phyloP scores from a whole-genome alignment of 257 asterid genomes.

The Thymus quinquecostatus region DNA sequence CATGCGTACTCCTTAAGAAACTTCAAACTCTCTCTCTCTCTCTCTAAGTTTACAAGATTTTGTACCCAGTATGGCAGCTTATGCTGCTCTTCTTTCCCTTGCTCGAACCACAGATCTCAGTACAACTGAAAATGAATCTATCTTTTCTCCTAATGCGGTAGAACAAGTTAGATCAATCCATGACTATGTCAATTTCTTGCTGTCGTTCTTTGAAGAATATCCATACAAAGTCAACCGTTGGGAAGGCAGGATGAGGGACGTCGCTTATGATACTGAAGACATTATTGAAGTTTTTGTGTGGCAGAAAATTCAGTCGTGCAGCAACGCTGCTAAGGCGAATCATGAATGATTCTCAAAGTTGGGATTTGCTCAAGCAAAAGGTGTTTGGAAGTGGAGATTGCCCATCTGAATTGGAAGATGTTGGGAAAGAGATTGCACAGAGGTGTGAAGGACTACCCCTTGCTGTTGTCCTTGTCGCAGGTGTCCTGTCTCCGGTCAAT shows the following conservation, averaged over 20 bases:
- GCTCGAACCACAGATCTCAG: background rate
- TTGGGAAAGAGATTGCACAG: background rate
- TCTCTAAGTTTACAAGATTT: background rate
- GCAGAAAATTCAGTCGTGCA: background rate
- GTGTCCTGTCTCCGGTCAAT: background rate
- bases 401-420: background rate
- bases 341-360: background rate
- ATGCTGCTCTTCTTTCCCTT: constrained; percentile 31
- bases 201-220: background rate
- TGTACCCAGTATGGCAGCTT: constrained; percentile 12
- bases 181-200: background rate
- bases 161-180: constrained; percentile 7
- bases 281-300: background rate
- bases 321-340: too few species aligned
- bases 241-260: background rate
- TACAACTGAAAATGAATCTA: background rate
- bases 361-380: background rate
- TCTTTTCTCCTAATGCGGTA: background rate
- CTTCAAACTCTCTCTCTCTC: background rate
- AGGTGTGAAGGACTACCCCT: background rate
- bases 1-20: too few species aligned
- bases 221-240: background rate
- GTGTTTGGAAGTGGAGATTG: background rate
- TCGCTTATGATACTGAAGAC: background rate
- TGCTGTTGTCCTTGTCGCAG: background rate